A percentile compares a stretch with the other conserved stretches of the same genome.
Evolutionary conservation across 345 rosid species (phyloP).

Genomic region (Microthlaspi erraticum): DNA sequence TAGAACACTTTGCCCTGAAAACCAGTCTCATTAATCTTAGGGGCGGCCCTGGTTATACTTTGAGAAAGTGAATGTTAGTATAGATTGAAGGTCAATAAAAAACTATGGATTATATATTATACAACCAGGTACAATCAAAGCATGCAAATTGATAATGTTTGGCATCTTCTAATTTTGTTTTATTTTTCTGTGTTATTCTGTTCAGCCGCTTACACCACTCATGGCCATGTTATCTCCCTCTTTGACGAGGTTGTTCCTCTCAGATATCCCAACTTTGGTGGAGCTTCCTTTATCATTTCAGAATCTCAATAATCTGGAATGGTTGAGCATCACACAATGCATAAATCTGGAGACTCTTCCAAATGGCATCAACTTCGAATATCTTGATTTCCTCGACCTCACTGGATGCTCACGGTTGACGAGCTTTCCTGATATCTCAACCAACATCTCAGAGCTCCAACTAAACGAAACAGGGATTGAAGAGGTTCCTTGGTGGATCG

Average conservation of each 20-base stretch:
- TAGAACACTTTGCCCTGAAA: no score
- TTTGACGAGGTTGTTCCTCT: not conserved
- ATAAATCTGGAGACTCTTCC: conserved; percentile 3
- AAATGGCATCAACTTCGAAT: not conserved
- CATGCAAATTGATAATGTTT: no score
- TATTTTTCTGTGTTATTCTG: not conserved
- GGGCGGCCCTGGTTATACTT: no score
- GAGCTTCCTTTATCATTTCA: conserved; percentile 5
- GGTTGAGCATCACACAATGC: conserved; percentile 13
- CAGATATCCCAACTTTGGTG: conserved; percentile 15
- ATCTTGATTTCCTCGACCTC: not conserved
- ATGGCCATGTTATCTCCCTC: conserved; percentile 3
- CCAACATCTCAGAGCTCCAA: not conserved
- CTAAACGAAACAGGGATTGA: not conserved
- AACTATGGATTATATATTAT: no score
- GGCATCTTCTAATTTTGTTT: no score
- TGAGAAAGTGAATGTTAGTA: no score
- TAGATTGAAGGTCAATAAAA: no score
- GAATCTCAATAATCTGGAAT: not conserved
- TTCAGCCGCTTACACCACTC: conserved; percentile 29
- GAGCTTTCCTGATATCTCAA: conserved; percentile 31
- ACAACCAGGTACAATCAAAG: no score
- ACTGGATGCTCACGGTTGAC: conserved; percentile 12
- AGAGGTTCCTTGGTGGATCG: conserved; percentile 27
- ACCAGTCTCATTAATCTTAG: no score